phyloP scores from a whole-genome alignment of 2,329 filamentous ascomycete genomes.

The Blastomyces parvus region DNA sequence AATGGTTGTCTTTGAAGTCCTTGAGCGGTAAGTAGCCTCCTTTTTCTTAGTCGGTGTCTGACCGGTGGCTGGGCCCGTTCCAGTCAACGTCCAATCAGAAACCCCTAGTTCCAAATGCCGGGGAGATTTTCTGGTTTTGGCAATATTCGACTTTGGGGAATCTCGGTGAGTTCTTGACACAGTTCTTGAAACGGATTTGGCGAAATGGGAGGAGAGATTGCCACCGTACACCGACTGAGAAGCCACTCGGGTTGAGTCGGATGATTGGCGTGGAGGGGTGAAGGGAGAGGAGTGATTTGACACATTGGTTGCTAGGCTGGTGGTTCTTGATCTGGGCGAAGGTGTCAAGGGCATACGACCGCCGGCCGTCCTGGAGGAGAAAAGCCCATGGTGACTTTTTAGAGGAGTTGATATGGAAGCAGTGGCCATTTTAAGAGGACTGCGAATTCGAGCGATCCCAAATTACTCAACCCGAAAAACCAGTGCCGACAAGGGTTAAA shows the following conservation, averaged over 20 bases:
- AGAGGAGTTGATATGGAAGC: slow-evolving; percentile 75
- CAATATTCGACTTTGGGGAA: slow-evolving; percentile 81
- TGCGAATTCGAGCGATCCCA: slow-evolving; percentile 25
- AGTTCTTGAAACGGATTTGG: slow-evolving; percentile 48
- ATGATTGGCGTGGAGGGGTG: slow-evolving; percentile 57
- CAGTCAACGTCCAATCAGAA: slow-evolving; percentile 83
- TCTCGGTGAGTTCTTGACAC: slow-evolving; percentile 61
- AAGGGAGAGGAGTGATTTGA: slow-evolving; percentile 61
- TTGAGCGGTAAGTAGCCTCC: slow-evolving; percentile 29
- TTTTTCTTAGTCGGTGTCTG: slow-evolving; percentile 44
- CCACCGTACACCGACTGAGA: slow-evolving; percentile 66
- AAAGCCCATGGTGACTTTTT: slow-evolving; percentile 89
- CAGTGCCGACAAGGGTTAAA: slow-evolving; percentile 1
- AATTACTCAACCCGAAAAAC: slow-evolving; percentile 31
- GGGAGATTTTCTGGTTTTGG: slow-evolving; percentile 59
- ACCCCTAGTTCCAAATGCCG: slow-evolving; percentile 83
- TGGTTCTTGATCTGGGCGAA: slow-evolving; percentile 61
- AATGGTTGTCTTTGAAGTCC: slow-evolving; percentile 53
- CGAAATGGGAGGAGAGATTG: slow-evolving; percentile 69
- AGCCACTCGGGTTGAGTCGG: slow-evolving; percentile 44
- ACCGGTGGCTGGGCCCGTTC: slow-evolving; percentile 54
- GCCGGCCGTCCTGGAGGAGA: slow-evolving; percentile 85
- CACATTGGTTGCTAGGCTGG: slow-evolving; percentile 35
- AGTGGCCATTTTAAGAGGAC: slow-evolving; percentile 63
- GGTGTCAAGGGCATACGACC: slow-evolving; percentile 91